Evolutionary conservation across 192 early-diverging fungal species (phyloP), one percentile per base, ranked within the genome.

Genomic region (Phycomyces nitens): DNA sequence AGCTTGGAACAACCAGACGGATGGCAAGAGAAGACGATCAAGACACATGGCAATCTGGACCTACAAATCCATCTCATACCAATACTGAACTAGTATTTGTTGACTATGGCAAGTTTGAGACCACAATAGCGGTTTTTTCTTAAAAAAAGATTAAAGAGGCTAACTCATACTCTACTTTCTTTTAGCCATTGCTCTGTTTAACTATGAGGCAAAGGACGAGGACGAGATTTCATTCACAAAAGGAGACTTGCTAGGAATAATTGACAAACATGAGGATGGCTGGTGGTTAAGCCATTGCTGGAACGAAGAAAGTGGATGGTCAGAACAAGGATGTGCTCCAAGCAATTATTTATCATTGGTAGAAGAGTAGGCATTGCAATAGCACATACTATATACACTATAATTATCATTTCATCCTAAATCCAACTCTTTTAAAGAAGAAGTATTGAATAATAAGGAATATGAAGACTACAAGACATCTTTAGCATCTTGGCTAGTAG

Each of bases 181-280:
- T 1, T 34, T 54, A 63, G 62, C 62, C 26, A 56, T 50, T 14
- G 71, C 66, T 21, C 16, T 63, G 14, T 68, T 51, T 64, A 60
- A 73, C 55, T 73, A 58, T 15, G 42, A 40, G 16, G 66, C 60
- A 24, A 52, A 58, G 43, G 66, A 69, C 49, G 57, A 68, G 59
- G 61, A 49, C 22, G 71, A 73, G 43, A 39, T 73, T 15, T 57
- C 60, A 18, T 73, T 73, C 16, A 69, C 42, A 44, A 56, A 54
- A 59, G 67, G 67, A 39, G 71, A 73, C 55, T 6, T 53, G 0
- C 59, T 73, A 54, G 71, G 68, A 24, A 61, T 73, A 15, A 15
- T 73, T 4, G 60, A 60, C 5, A 68, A 56, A 50, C 49, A 61
- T 20, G 53, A 65, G 38, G 69, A 58, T 39, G 56, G 34, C 21